phyloP scores from a whole-genome alignment of 805 yeast genomes.

The Hanseniaspora nectarophila region DNA sequence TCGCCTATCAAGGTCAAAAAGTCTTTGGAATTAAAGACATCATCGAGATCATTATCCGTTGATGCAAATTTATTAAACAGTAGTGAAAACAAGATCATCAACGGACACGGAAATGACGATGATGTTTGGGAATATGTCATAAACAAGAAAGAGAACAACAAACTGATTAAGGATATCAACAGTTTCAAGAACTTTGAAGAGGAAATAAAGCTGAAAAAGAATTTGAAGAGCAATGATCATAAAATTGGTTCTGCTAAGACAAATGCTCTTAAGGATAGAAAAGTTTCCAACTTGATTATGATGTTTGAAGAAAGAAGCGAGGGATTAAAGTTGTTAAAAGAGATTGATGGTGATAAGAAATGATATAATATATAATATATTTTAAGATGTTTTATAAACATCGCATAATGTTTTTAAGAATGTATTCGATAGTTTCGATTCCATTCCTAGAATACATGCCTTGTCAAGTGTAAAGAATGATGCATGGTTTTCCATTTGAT shows the following conservation, averaged over 20 bases:
- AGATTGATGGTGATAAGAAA: background rate
- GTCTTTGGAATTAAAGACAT: slow-evolving; percentile 1
- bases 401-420: background rate
- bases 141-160: slow-evolving; percentile 12
- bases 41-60: slow-evolving; percentile 8
- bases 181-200: slow-evolving; percentile 8
- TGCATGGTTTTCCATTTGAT: background rate
- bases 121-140: slow-evolving; percentile 14
- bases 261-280: background rate
- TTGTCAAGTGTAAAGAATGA: background rate
- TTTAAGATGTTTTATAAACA: no score
- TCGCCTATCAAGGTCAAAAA: slow-evolving; percentile 7
- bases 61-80: background rate
- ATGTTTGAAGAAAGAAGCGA: slow-evolving; percentile 13
- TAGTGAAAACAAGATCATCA: slow-evolving; percentile 7
- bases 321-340: slow-evolving; percentile 1
- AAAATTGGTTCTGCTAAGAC: background rate
- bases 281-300: slow-evolving; percentile 12
- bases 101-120: slow-evolving; percentile 13
- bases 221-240: background rate
- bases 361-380: background rate
- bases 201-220: slow-evolving; percentile 4
- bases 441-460: background rate
- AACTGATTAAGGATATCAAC: slow-evolving; percentile 8
- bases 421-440: background rate